Evolutionary conservation across 2,329 filamentous ascomycete species (phyloP).

Genomic region (Colletotrichum zoysiae): DNA sequence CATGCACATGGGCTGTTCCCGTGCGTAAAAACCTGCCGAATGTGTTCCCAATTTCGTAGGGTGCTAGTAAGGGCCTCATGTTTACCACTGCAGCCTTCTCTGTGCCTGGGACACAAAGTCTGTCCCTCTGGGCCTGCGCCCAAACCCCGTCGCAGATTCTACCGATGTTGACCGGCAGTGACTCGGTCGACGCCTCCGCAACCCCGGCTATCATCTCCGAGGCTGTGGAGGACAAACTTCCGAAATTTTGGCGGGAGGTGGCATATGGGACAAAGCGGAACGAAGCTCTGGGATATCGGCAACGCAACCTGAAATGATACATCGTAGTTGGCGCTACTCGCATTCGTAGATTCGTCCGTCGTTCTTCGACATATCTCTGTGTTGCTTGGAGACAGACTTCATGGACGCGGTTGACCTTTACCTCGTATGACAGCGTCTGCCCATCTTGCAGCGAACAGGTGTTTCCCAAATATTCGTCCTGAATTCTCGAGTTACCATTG

Average conservation of each 20-base stretch:
- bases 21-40: not conserved
- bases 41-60: not conserved
- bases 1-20: conserved; percentile 46
- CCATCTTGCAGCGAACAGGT: not conserved
- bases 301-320: not conserved
- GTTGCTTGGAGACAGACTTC: conserved; percentile 45
- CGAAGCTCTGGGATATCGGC: not conserved
- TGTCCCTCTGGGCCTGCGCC: conserved; percentile 48
- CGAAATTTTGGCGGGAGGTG: not conserved
- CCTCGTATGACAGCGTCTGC: not conserved
- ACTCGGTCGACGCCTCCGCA: conserved; percentile 42
- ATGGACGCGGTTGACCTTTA: conserved; percentile 40
- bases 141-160: conserved; percentile 50
- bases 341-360: conserved; percentile 43
- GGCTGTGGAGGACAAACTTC: not conserved
- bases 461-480: conserved; percentile 1
- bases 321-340: conserved; percentile 25
- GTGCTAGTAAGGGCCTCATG: conserved; percentile 47
- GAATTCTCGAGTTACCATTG: not conserved
- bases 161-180: conserved; percentile 49
- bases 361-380: conserved; percentile 43
- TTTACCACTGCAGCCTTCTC: conserved; percentile 48
- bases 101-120: conserved; percentile 47
- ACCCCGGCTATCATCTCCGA: not conserved
- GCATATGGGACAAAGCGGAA: conserved; percentile 8